Evolutionary conservation across 2,329 filamentous ascomycete genomes (phyloP).

Genomic region (Orbilia quercus): DNA sequence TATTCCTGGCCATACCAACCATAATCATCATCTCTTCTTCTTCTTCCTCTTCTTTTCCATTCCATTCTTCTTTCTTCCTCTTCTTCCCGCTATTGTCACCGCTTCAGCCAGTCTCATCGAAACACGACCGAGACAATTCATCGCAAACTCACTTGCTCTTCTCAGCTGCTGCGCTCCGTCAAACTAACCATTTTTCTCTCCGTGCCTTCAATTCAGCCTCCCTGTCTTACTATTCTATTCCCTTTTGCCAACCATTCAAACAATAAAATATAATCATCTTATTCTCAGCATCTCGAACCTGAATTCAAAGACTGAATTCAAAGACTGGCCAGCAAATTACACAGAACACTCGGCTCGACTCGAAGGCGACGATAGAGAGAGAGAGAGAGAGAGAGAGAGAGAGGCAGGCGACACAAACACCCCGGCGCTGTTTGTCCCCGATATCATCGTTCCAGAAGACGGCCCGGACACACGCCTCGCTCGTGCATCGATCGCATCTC

Average conservation of each 20-base stretch:
- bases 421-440: neutral
- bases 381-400: constrained; percentile 1
- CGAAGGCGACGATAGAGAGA: too few species aligned
- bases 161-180: neutral
- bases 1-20: constrained; percentile 9
- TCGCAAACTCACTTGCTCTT: constrained; percentile 18
- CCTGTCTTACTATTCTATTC: too few species aligned
- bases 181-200: neutral
- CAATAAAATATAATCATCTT: too few species aligned
- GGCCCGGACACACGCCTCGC: neutral
- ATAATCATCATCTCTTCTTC: too few species aligned
- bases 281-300: too few species aligned
- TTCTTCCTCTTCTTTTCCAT: neutral
- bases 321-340: too few species aligned
- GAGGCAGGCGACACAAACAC: neutral
- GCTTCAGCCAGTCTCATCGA: constrained; percentile 44
- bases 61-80: neutral
- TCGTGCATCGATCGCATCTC: constrained; percentile 13
- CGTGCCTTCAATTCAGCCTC: neutral
- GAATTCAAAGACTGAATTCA: too few species aligned
- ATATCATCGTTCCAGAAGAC: constrained; percentile 20
- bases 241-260: too few species aligned
- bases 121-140: constrained; percentile 41
- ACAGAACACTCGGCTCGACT: too few species aligned
- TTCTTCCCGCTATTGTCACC: neutral